A percentile compares a stretch with the other conserved stretches of the same genome.
phyloP scores from a whole-genome alignment of 306 rosid species.

The Lagenaria siceraria region DNA sequence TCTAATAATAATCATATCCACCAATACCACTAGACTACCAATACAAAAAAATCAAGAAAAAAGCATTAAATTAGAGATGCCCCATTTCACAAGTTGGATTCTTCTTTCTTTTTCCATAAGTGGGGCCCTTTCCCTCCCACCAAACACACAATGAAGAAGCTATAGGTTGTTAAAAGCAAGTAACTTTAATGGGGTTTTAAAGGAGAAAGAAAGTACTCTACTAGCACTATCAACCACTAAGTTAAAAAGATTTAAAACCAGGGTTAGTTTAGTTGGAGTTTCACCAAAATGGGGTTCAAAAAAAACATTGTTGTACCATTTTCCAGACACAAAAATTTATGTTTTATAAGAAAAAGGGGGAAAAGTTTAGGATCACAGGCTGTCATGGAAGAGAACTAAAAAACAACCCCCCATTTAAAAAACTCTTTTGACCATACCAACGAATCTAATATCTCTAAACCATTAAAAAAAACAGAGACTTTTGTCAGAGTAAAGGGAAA shows the following conservation, averaged over 20 bases:
- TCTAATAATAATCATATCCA: background rate
- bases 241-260: background rate
- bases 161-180: background rate
- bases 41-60: background rate
- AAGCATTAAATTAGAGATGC: background rate
- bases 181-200: background rate
- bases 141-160: background rate
- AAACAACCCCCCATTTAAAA: constrained; percentile 11
- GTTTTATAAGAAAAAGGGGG: background rate
- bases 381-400: constrained; percentile 18
- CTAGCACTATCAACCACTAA: background rate
- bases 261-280: background rate
- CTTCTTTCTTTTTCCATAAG: background rate
- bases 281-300: background rate
- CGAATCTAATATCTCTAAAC: background rate
- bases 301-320: background rate
- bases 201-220: background rate
- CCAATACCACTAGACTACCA: background rate
- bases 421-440: background rate
- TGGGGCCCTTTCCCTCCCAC: background rate
- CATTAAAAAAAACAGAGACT: background rate
- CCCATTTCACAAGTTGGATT: constrained; percentile 1
- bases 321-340: background rate
- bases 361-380: constrained; percentile 15
- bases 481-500: background rate